A percentile compares a stretch with the other conserved stretches of the same genome.
These are phyloP conservation scores for Oryza nivara DNA, from an alignment of 176 grass and related monocot genomes.

Conservation along the genomic window DNA sequence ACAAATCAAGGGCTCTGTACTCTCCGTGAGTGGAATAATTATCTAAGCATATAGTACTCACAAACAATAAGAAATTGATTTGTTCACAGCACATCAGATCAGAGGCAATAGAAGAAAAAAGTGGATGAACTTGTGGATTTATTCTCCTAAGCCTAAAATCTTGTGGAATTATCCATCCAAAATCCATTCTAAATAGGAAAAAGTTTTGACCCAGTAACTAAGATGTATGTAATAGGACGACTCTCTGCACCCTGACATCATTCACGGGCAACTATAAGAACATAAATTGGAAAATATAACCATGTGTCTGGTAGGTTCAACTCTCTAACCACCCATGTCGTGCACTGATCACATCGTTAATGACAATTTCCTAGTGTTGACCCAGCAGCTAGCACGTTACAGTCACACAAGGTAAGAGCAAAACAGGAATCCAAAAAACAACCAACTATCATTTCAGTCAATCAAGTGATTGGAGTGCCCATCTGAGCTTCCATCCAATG, in stretches of 20 bases:
- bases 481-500: neutral
- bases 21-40: neutral
- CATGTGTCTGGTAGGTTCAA: constrained; percentile 34
- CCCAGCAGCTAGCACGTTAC: constrained; percentile 29
- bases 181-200: neutral
- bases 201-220: constrained; percentile 6
- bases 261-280: neutral
- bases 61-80: neutral
- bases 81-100: neutral
- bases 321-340: neutral
- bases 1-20: neutral
- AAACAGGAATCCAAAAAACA: neutral
- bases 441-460: neutral
- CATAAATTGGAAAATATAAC: constrained; percentile 15
- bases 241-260: constrained; percentile 23
- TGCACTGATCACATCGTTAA: neutral
- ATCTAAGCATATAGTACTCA: neutral
- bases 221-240: neutral
- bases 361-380: constrained; percentile 17
- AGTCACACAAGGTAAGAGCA: neutral
- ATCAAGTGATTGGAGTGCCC: constrained; percentile 1
- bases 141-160: neutral
- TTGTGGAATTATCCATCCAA: neutral
- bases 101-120: neutral
- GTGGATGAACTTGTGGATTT: neutral